A percentile compares a stretch with the other conserved stretches of the same genome.
Conservation (phyloP, 2,329 filamentous ascomycete species). For the Nigrospora osmanthi region DNA sequence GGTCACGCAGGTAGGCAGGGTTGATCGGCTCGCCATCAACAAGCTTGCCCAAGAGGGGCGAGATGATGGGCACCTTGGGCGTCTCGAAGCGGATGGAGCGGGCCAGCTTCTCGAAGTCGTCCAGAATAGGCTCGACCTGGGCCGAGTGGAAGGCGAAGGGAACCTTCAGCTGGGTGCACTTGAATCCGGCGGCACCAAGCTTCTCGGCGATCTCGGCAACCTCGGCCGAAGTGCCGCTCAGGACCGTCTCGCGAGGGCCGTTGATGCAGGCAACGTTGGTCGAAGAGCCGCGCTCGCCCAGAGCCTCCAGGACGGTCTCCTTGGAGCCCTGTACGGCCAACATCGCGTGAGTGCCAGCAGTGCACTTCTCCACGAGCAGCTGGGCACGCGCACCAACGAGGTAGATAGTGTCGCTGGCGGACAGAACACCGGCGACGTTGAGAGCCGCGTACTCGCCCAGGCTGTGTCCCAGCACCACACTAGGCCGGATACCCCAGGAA, state of each 20-base stretch:
- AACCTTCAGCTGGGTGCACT: slow-evolving; percentile 54
- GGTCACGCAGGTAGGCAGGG: slow-evolving; percentile 55
- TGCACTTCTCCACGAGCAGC: slow-evolving; percentile 58
- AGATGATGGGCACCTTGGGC: slow-evolving; percentile 55
- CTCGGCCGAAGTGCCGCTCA: slow-evolving; percentile 42
- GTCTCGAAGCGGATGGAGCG: slow-evolving; percentile 45
- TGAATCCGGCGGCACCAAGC: slow-evolving; percentile 45
- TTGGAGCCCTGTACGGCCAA: slow-evolving; percentile 38
- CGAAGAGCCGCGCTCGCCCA: slow-evolving; percentile 29
- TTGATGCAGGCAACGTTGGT: slow-evolving; percentile 66
- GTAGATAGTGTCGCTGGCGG: slow-evolving; percentile 62
- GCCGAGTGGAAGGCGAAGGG: slow-evolving; percentile 61
- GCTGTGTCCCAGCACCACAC: slow-evolving; percentile 52
- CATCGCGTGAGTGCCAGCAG: slow-evolving; percentile 56
- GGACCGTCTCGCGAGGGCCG: slow-evolving; percentile 64
- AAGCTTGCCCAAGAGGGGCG: slow-evolving; percentile 55
- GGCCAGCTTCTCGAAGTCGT: slow-evolving; percentile 49
- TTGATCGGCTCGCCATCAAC: slow-evolving; percentile 50
- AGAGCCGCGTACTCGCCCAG: slow-evolving; percentile 70
- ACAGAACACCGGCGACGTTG: slow-evolving; percentile 62
- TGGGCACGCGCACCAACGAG: slow-evolving; percentile 62
- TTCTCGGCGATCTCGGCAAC: slow-evolving; percentile 28
- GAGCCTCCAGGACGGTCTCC: slow-evolving; percentile 44
- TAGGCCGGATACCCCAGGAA: slow-evolving; percentile 47
- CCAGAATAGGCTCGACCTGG: slow-evolving; percentile 56